Evolutionary conservation across 2,329 filamentous ascomycete genomes (phyloP).

Genomic region (Hypoxylon sp.): DNA sequence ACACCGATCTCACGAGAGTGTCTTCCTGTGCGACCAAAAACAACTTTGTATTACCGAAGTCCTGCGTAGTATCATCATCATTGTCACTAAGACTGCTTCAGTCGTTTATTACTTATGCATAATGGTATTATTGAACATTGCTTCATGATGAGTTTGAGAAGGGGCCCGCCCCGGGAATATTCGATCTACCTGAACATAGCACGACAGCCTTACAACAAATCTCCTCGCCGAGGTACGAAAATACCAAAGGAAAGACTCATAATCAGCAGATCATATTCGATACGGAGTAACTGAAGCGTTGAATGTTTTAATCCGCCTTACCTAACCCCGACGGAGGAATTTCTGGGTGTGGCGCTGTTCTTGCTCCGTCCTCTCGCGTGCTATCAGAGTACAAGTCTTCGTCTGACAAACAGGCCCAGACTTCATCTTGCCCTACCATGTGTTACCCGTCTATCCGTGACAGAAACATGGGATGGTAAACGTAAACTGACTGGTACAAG

Average conservation of each 20-base stretch:
- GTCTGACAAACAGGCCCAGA: not conserved
- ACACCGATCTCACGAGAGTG: not conserved
- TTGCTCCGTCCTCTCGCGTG: not conserved
- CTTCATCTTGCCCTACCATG: not conserved
- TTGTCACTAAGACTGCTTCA: too few species aligned
- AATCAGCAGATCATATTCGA: conserved; percentile 19
- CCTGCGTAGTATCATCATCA: not conserved
- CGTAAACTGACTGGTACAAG: not conserved
- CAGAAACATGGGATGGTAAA: not conserved
- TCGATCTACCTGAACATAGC: not conserved
- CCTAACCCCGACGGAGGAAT: conserved; percentile 13
- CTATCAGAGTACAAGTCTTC: not conserved
- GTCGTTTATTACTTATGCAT: too few species aligned
- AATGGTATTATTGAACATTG: not conserved
- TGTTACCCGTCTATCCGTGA: not conserved
- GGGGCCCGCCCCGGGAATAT: not conserved
- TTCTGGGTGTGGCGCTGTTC: not conserved
- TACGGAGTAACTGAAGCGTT: conserved; percentile 29
- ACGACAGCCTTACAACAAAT: not conserved
- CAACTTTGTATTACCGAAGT: not conserved
- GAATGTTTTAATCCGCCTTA: conserved; percentile 5
- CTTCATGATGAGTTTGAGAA: not conserved
- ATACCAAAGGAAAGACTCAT: not conserved
- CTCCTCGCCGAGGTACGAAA: not conserved
- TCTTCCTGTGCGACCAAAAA: not conserved